Base-by-base conservation (phyloP, 768 basidiomycete genomes). In the Clavulina sp. region DNA sequence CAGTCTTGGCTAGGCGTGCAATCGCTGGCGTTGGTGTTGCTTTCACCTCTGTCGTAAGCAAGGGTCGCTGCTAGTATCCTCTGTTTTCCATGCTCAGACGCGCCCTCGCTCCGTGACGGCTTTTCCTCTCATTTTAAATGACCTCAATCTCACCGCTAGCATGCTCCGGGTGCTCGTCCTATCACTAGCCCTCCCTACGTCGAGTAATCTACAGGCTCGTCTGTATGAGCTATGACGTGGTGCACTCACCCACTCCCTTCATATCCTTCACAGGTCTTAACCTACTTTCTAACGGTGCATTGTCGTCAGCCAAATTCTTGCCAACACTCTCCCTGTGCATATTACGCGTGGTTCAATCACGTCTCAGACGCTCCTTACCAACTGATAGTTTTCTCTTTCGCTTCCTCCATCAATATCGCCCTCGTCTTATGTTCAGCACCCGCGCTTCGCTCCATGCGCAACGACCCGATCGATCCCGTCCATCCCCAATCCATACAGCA, bases 241-340 rank as follows among this genome's bases (percentile, higher is more conserved):
- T 19, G 3, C 16, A 13, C 19, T 52, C n/a, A n/a, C 31, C 2
- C 29, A 26, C n/a, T 23, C 21, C 13, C 26, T 49, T n/a, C n/a
- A n/a, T n/a, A n/a, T n/a, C n/a, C 61, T 60, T 34, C 48, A 67
- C 4, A 73, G 73, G 2, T 16, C 74, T 73, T 0, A 59, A n/a
- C n/a, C n/a, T n/a, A n/a, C n/a, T 68, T 41, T 66, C 73, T 48
- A 70, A 70, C 3, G 74, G 72, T 5, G 66, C 56, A 26, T 58
- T 75, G 13, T 60, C 68, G 2, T 55, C 60, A 1, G 59, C 66
- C 7, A 69, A 60, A 68, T 75, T 9, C 75, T 75, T 53, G 74
- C 67, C 3, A 75, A 75, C 63, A 76, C 75, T 52, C 59, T 75
- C 9, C 73, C 73, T 3, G 63, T 62, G 9, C 34, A 38, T 9